These are phyloP conservation scores for Malus orientalis DNA, from an alignment of 306 rosid species.

Conservation along the genomic window DNA sequence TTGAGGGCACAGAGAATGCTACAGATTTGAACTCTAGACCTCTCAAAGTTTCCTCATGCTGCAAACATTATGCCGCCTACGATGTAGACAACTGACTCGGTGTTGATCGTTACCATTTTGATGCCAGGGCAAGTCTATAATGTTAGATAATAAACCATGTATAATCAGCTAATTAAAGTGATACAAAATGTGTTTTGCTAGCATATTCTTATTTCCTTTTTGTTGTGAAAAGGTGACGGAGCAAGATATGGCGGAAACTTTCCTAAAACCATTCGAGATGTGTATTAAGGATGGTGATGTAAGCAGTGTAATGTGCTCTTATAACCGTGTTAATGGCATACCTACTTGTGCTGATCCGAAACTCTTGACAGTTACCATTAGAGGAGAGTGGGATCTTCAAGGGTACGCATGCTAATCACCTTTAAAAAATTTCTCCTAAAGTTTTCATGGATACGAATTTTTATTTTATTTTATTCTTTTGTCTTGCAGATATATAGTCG, in stretches of 20 bases:
- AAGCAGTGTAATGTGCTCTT: constrained; percentile 18
- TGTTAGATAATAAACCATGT: not conserved
- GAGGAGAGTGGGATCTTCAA: constrained; percentile 22
- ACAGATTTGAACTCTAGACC: constrained; percentile 14
- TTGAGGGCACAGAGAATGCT: constrained; percentile 3
- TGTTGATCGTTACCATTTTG: constrained; percentile 8
- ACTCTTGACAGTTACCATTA: constrained; percentile 3
- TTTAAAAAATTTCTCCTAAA: not conserved
- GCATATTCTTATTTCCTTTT: not conserved
- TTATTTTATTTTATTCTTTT: not conserved
- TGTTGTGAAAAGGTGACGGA: constrained; percentile 1
- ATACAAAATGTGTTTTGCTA: not conserved
- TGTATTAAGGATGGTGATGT: constrained; percentile 23
- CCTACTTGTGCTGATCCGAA: constrained; percentile 21
- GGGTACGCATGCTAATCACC: not conserved
- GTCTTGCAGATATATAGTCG: constrained; percentile 9
- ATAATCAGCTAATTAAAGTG: not conserved
- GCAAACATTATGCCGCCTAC: constrained; percentile 14
- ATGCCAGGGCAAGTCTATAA: not conserved
- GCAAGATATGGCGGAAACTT: constrained; percentile 17
- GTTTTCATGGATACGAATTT: not conserved
- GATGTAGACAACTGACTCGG: constrained; percentile 11
- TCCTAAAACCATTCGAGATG: constrained; percentile 13
- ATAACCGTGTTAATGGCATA: constrained; percentile 2
- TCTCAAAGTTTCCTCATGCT: constrained; percentile 17